Evolutionary conservation across 306 rosid species (phyloP).

Genomic region (Rosa chinensis): DNA sequence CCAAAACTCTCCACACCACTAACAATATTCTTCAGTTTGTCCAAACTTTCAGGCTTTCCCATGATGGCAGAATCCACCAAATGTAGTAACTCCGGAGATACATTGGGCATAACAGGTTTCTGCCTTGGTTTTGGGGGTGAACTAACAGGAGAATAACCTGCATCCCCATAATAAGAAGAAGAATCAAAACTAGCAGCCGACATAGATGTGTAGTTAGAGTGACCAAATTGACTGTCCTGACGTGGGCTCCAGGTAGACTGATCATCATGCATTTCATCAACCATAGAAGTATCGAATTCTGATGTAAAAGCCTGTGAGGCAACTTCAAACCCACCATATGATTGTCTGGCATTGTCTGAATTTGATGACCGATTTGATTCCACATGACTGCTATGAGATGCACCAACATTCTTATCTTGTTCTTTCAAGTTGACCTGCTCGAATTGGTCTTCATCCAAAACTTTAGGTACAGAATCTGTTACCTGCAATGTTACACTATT

Average conservation of each 20-base stretch:
- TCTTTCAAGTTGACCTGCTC: conserved; percentile 75
- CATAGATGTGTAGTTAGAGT: conserved; percentile 43
- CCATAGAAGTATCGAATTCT: conserved; percentile 50
- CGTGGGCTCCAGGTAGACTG: conserved; percentile 40
- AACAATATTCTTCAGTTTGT: conserved; percentile 85
- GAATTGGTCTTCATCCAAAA: conserved; percentile 49
- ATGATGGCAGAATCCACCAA: conserved; percentile 97
- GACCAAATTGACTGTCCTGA: conserved; percentile 45
- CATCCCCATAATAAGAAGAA: conserved; percentile 35
- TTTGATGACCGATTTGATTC: conserved; percentile 42
- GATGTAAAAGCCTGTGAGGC: conserved; percentile 38
- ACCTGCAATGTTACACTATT: conserved; percentile 29
- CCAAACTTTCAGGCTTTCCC: conserved; percentile 95
- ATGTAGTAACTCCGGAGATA: conserved; percentile 90
- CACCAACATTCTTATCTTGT: conserved; percentile 47
- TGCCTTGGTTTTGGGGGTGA: conserved; percentile 65
- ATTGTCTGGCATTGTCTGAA: conserved; percentile 48
- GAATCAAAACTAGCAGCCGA: conserved; percentile 56
- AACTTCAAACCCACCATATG: conserved; percentile 47
- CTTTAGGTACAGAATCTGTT: conserved; percentile 31
- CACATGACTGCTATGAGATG: conserved; percentile 24
- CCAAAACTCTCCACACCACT: conserved; percentile 75
- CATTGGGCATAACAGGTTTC: conserved; percentile 57
- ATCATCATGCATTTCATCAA: conserved; percentile 44
- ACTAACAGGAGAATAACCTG: conserved; percentile 50